Percentiles rank a stretch among this genome's conserved stretches.
These are phyloP conservation scores for Saccharomycopsis selenospora DNA, from an alignment of 805 yeast genomes.

Conservation along the genomic window DNA sequence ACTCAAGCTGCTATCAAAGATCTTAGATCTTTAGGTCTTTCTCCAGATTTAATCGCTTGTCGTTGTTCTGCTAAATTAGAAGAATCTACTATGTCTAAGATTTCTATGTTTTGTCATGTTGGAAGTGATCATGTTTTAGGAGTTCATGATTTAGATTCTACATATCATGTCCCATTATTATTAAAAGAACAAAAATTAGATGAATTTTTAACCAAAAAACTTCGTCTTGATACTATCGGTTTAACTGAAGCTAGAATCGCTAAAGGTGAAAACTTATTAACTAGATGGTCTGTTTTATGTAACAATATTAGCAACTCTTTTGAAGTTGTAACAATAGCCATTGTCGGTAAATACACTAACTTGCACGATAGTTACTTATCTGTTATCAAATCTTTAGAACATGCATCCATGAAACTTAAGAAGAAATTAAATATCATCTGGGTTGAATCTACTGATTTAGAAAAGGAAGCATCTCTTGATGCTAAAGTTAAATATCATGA, in stretches of 20 bases:
- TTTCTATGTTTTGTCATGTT: constrained; percentile 98
- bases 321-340: constrained; percentile 87
- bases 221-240: constrained; percentile 45
- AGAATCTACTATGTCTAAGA: constrained; percentile 81
- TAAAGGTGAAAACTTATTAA: constrained; percentile 65
- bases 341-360: constrained; percentile 96
- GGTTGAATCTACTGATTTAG: constrained; percentile 93
- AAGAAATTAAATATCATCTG: constrained; percentile 82
- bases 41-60: constrained; percentile 97
- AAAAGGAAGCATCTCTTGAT: constrained; percentile 54
- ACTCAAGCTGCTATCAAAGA: constrained; percentile 99
- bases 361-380: constrained; percentile 92
- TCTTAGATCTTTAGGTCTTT: constrained; percentile 87
- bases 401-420: constrained; percentile 83
- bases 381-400: constrained; percentile 92
- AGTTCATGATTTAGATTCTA: constrained; percentile 92
- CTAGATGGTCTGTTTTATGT: constrained; percentile 76
- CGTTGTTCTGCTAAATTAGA: constrained; percentile 85
- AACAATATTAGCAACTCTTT: constrained; percentile 71
- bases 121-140: constrained; percentile 97
- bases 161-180: constrained; percentile 93
- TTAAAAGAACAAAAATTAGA: constrained; percentile 81
- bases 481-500: constrained; percentile 78
- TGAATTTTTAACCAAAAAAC: constrained; percentile 61
- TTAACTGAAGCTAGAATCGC: constrained; percentile 43